Base-by-base conservation (phyloP, 1,139 yeast species). In the Kodamaea suecica region DNA sequence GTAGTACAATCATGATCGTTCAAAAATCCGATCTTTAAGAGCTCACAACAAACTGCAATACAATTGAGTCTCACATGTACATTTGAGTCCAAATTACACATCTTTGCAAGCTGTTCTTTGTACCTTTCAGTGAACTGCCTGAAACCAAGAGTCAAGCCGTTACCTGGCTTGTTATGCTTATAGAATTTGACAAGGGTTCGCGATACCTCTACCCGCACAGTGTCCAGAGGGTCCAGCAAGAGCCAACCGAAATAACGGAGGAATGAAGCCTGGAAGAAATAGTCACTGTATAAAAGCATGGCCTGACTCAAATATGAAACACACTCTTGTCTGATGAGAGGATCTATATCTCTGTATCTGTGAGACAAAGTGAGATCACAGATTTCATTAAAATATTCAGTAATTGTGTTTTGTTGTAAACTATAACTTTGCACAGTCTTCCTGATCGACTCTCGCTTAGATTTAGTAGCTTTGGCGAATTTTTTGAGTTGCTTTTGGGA, bases 191-290 rank as follows among this genome's bases (percentile, higher is more conserved):
- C 62, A 32, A 90, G 59, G 3, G 74, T 70, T 45, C 70, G 76
- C 14, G 84, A 54, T 1, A 79, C 88, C 48, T 84, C 92, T 5
- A 65, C 53, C 44, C 95, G 70, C 1, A 86, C 94, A 3, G 57
- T 45, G 11, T 73, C 59, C 14, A 75, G 71, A 2, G 79, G 70
- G 50, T 90, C 97, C 6, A 92, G 80, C 31, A 88, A 61, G 15
- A 86, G 66, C 94, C 95, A 84, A 3, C 95, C 95, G 52, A 83
- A 74, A 52, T 84, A 85, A 41, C 90, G 73, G 41, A 88, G 66
- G 51, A 78, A 84, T 1, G 78, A 63, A 2, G 83, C 80, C 41
- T 80, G 84, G 47, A 84, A 70, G 49, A 84, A 88, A 37, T 70
- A 63, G 38, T 81, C 87, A 0, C 95, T 95, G 42, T 73, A 75